A percentile compares a stretch with the other conserved stretches of the same genome.
Conservation (phyloP, 2,329 filamentous ascomycete species). For the Colletotrichum sublineola region DNA sequence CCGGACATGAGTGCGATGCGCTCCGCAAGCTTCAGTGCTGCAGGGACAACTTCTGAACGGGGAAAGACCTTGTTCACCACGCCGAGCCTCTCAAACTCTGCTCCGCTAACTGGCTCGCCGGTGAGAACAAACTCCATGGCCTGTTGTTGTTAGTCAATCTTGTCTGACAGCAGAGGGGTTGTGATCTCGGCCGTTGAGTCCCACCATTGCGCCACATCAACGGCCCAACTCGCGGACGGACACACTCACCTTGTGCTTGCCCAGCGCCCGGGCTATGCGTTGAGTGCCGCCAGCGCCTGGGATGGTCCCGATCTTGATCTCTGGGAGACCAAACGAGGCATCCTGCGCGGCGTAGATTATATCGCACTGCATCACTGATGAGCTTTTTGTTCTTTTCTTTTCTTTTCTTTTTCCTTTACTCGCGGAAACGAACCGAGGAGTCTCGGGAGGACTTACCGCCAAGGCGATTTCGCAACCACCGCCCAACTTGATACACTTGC, state of each 20-base stretch:
- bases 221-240: background rate
- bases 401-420: background rate
- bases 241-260: slow-evolving; percentile 56
- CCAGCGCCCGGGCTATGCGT: slow-evolving; percentile 55
- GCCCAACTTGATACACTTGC: slow-evolving; percentile 52
- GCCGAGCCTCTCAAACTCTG: slow-evolving; percentile 55
- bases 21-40: slow-evolving; percentile 54
- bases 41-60: slow-evolving; percentile 52
- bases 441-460: slow-evolving; percentile 49
- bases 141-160: slow-evolving; percentile 42
- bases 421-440: slow-evolving; percentile 2
- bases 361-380: slow-evolving; percentile 51
- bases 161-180: slow-evolving; percentile 43
- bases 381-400: background rate
- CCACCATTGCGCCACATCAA: slow-evolving; percentile 47
- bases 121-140: slow-evolving; percentile 63
- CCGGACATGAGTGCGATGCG: slow-evolving; percentile 56
- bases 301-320: slow-evolving; percentile 56
- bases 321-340: slow-evolving; percentile 56
- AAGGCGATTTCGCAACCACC: slow-evolving; percentile 65
- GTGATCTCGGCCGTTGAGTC: background rate
- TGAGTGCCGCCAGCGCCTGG: slow-evolving; percentile 58
- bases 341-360: slow-evolving; percentile 53
- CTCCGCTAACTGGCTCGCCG: slow-evolving; percentile 53
- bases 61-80: slow-evolving; percentile 55